phyloP scores from a whole-genome alignment of 192 early-diverging fungal species.

The Paraglomus brasilianum region DNA sequence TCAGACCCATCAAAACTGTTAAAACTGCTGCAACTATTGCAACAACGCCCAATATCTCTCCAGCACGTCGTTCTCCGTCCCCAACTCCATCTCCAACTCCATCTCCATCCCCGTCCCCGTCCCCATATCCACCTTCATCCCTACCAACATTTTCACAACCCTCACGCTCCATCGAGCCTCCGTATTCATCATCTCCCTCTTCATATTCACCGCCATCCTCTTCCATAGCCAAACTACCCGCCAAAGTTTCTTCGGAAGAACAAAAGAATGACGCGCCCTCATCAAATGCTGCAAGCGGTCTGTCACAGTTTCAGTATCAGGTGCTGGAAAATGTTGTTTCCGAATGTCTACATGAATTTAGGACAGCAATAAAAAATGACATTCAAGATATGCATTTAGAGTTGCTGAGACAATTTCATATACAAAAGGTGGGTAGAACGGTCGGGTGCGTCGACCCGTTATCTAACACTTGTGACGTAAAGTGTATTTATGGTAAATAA shows the following conservation, averaged over 20 bases:
- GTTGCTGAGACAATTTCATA: slow-evolving; percentile 63
- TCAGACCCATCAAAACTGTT: too few species aligned
- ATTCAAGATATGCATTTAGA: slow-evolving; percentile 75
- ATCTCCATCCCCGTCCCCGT: too few species aligned
- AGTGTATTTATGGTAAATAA: slow-evolving; percentile 3
- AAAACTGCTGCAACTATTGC: too few species aligned
- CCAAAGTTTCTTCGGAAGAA: not conserved
- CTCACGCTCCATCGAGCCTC: too few species aligned
- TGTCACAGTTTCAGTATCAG: slow-evolving; percentile 33
- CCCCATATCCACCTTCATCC: too few species aligned
- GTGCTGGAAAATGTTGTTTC: slow-evolving; percentile 60
- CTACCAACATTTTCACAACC: too few species aligned
- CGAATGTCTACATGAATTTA: slow-evolving; percentile 59
- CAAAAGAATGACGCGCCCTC: not conserved
- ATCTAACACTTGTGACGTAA: not conserved
- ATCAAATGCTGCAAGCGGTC: not conserved
- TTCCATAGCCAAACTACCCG: too few species aligned
- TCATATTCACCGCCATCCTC: too few species aligned
- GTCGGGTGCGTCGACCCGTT: not conserved
- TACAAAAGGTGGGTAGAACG: slow-evolving; percentile 53
- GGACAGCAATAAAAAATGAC: slow-evolving; percentile 52
- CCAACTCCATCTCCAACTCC: too few species aligned
- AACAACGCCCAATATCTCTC: too few species aligned
- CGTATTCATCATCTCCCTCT: too few species aligned
- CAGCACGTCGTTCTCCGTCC: too few species aligned